Evolutionary conservation across 148 eudicot species (phyloP).

Genomic region (Amaranthus cruentus): DNA sequence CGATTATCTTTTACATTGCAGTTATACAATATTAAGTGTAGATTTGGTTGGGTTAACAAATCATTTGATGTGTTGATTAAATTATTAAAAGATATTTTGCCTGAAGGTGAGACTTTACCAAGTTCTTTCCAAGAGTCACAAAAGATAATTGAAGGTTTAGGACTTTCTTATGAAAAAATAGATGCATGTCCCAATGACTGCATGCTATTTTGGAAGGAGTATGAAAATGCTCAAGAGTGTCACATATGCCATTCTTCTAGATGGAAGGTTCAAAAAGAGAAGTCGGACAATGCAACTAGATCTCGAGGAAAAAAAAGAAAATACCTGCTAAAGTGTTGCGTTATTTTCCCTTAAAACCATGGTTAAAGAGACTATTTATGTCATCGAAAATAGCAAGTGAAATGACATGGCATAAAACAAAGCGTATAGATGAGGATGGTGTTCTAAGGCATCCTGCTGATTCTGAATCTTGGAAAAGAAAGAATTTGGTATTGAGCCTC

Average conservation of each 20-base stretch:
- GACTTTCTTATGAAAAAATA: constrained; percentile 6
- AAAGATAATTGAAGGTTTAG: background rate
- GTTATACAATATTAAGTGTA: constrained; percentile 1
- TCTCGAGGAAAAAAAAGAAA: background rate
- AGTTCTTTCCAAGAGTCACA: background rate
- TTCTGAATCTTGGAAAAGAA: background rate
- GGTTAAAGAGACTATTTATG: too few relatives aligned
- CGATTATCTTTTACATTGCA: constrained; percentile 1
- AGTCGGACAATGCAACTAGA: background rate
- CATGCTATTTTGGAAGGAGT: background rate
- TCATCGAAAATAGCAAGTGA: too few relatives aligned
- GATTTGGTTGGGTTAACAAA: background rate
- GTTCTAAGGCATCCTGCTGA: constrained; percentile 4
- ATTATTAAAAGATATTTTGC: background rate
- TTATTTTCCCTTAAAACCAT: too few relatives aligned
- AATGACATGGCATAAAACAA: too few relatives aligned
- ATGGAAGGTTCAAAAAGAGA: background rate
- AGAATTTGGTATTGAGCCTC: background rate
- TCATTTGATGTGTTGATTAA: constrained; percentile 4
- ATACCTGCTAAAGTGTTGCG: background rate
- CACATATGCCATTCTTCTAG: constrained; percentile 11
- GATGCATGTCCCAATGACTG: constrained; percentile 8
- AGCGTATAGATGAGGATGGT: background rate
- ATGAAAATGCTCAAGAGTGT: background rate
- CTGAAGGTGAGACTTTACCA: background rate